Evolutionary conservation across 768 basidiomycete genomes (phyloP), one percentile per base, ranked within the genome.

Genomic region (Tylopilus felleus): DNA sequence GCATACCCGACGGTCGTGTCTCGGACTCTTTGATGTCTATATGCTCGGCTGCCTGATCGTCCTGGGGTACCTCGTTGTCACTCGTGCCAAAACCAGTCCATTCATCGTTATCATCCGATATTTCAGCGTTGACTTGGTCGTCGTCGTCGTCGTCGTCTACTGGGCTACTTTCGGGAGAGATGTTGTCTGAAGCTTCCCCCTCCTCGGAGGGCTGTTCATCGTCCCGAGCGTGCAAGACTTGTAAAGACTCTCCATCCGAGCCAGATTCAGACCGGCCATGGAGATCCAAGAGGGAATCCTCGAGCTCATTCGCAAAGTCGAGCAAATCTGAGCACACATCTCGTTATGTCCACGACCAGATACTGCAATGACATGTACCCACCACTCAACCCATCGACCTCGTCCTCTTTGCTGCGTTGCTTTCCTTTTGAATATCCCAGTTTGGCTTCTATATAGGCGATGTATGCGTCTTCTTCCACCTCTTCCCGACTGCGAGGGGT

Each of bases 331-430:
- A 12, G 47, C 42, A 19, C 48, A 35, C 16, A 36, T 44, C 25
- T 48, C 35, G 49, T 54, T 14, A 31, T 39, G 49, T 38, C 28
- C 27, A 16, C 21, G 35, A 35, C 25, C 39, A 21, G 44, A 52
- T 4, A 8, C 21, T 8, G 27, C 19, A 25, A 39, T 29, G 8
- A 6, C 29, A 52, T 27, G 51, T 3, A 69, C 77, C 25, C 64
- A 93, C 95, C 95, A 62, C 87, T 90, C 16, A 97, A 73, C 5
- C 93, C 94, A 69, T 98, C 95, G 2, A 82, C 83, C 36, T 84
- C 86, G 31, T 77, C 66, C 0, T 71, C 73, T 23, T 71, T 75
- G 17, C 68, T 78, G 57, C 78, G 77, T 72, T 52, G 75, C 69
- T 42, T 73, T 65, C 53, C 78, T 73, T 33, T 68, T 47, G 61